Conservation (phyloP, 441 rosid genomes). For the Croton setiger region DNA sequence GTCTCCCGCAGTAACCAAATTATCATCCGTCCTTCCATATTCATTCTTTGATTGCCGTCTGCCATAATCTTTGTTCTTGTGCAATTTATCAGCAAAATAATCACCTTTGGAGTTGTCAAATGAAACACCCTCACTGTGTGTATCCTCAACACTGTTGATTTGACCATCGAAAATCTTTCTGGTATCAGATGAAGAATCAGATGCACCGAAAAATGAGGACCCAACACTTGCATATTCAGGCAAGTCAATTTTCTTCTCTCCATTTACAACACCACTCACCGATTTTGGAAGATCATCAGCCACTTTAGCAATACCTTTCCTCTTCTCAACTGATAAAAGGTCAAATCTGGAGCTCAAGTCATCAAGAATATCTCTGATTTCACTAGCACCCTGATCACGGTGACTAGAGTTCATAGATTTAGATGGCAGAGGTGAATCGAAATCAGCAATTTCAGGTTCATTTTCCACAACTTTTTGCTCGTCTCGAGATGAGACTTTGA, state of each 20-base stretch:
- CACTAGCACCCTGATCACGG: slow-evolving; percentile 34
- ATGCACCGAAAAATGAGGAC: slow-evolving; percentile 43
- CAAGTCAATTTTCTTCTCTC: slow-evolving; percentile 22
- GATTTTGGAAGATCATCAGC: slow-evolving; percentile 14
- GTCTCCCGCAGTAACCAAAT: slow-evolving; percentile 25
- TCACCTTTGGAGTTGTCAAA: slow-evolving; percentile 20
- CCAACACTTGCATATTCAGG: slow-evolving; percentile 39
- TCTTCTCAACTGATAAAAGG: slow-evolving; percentile 68
- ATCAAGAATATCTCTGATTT: slow-evolving; percentile 74
- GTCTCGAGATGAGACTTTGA: slow-evolving; percentile 49
- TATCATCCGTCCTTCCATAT: slow-evolving; percentile 20
- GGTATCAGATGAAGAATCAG: slow-evolving; percentile 33
- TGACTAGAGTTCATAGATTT: slow-evolving; percentile 25
- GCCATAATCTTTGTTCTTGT: slow-evolving; percentile 13
- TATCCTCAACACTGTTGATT: slow-evolving; percentile 24
- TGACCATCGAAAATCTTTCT: slow-evolving; percentile 15
- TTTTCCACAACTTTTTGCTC: slow-evolving; percentile 23
- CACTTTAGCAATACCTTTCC: slow-evolving; percentile 23
- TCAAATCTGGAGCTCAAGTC: slow-evolving; percentile 76
- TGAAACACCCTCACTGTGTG: slow-evolving; percentile 19
- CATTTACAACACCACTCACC: slow-evolving; percentile 7
- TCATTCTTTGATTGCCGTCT: slow-evolving; percentile 20
- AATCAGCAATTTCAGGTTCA: slow-evolving; percentile 57
- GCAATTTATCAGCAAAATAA: no score
- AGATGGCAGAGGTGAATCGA: slow-evolving; percentile 58